A percentile compares a stretch with the other conserved stretches of the same genome.
Conservation (phyloP, 2,329 filamentous ascomycete genomes). For the Aspergillus viridinutans region DNA sequence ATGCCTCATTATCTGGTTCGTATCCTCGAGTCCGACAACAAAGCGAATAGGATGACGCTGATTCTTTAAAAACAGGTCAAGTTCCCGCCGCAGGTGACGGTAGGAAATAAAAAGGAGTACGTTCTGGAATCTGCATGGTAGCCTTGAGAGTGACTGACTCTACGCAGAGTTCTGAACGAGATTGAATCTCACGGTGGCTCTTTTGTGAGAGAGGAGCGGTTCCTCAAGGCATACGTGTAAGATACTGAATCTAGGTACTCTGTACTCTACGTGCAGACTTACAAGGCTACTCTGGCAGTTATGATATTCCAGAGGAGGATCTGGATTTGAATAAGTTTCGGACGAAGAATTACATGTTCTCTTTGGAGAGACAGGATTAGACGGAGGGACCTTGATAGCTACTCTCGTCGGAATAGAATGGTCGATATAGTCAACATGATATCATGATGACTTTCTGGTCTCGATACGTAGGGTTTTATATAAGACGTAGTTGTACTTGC, state of each 20-base stretch:
- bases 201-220: not conserved
- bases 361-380: not conserved
- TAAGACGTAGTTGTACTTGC: not conserved
- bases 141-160: not conserved
- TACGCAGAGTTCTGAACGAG: not conserved
- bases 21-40: not conserved
- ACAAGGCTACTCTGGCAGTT: not conserved
- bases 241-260: not conserved
- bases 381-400: not conserved
- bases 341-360: not conserved
- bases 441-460: not conserved
- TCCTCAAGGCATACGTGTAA: not conserved
- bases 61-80: not conserved
- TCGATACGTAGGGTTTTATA: not conserved
- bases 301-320: not conserved
- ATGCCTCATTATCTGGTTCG: not conserved
- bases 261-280: not conserved
- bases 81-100: not conserved
- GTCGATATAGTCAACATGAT: not conserved
- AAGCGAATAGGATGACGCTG: not conserved
- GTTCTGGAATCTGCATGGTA: not conserved
- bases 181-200: not conserved
- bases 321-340: not conserved
- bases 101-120: not conserved
- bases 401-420: not conserved